phyloP scores from a whole-genome alignment of 371 early-diverging fungal species.

The Mucor racemosus region DNA sequence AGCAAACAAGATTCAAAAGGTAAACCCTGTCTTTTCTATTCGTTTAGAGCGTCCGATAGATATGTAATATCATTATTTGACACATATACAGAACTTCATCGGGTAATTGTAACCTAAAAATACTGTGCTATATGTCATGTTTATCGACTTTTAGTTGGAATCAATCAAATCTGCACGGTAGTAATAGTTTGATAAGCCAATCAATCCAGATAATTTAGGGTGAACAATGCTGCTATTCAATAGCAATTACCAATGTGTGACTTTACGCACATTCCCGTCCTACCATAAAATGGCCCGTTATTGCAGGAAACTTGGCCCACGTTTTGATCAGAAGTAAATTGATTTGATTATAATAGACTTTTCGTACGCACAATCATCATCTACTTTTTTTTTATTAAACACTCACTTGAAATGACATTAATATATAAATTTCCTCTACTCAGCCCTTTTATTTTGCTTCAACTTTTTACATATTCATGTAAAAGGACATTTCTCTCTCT shows the following conservation, averaged over 20 bases:
- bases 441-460: constrained; percentile 6
- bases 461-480: neutral
- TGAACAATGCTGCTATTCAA: constrained; percentile 10
- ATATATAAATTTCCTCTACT: constrained; percentile 10
- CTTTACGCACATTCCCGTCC: constrained; percentile 17
- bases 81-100: too few relatives aligned
- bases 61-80: too few relatives aligned
- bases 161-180: constrained; percentile 1
- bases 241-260: constrained; percentile 4
- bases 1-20: too few relatives aligned
- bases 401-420: constrained; percentile 3
- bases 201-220: neutral
- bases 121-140: neutral
- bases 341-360: constrained; percentile 25
- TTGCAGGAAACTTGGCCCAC: constrained; percentile 27
- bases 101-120: neutral
- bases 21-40: too few relatives aligned
- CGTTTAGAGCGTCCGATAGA: too few relatives aligned
- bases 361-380: constrained; percentile 12
- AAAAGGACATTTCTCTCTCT: too few relatives aligned
- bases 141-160: neutral
- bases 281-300: constrained; percentile 20
- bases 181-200: neutral
- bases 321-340: constrained; percentile 30
- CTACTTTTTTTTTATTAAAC: constrained; percentile 1